Evolutionary conservation across 2,329 filamentous ascomycete species (phyloP).

Genomic region (Ophiostoma himal-ulmi): DNA sequence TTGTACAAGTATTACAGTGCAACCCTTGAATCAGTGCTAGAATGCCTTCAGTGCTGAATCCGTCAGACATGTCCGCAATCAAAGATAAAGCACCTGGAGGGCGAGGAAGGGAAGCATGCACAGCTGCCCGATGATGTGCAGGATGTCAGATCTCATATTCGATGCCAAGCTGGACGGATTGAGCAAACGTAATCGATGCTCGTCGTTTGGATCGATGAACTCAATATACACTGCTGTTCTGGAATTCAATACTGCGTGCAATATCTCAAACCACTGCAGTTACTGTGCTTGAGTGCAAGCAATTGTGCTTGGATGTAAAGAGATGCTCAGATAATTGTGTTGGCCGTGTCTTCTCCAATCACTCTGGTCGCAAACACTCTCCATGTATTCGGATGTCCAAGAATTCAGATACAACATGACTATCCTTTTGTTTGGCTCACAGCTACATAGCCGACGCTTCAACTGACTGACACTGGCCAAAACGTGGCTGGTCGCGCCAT

Average conservation of each 20-base stretch:
- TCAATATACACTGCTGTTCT: neutral
- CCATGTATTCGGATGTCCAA: neutral
- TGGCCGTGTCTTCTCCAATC: neutral
- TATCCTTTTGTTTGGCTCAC: neutral
- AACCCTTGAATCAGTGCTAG: neutral
- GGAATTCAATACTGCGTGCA: neutral
- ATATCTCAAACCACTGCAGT: neutral
- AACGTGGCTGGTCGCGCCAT: neutral
- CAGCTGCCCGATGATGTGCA: neutral
- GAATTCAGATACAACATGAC: neutral
- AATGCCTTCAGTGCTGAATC: neutral
- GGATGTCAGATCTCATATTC: neutral
- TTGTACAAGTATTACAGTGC: neutral
- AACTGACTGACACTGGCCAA: neutral
- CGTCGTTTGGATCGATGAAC: neutral
- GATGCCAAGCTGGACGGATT: neutral
- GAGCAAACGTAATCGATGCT: neutral
- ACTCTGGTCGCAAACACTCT: neutral
- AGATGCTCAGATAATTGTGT: neutral
- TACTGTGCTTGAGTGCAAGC: neutral
- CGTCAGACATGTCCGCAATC: neutral
- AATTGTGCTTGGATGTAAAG: neutral
- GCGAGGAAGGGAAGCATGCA: neutral
- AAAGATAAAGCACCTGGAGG: neutral
- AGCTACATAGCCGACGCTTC: neutral